A percentile compares a stretch with the other conserved stretches of the same genome.
These are phyloP conservation scores for Picocystis sp. DNA, from an alignment of 163 green algal species.

Conservation along the genomic window DNA sequence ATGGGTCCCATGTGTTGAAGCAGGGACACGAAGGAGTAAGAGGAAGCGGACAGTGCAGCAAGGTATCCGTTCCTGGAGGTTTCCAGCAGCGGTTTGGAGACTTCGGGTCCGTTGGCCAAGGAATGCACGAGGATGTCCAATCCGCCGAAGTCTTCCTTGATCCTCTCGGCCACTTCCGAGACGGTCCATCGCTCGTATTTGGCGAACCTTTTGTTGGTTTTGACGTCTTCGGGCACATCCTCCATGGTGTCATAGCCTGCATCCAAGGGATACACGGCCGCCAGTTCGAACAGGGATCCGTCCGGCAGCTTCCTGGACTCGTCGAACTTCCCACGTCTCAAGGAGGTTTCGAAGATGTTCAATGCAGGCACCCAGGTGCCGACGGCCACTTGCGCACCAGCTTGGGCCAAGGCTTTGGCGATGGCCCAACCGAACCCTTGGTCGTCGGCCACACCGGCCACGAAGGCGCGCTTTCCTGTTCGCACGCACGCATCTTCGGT, in stretches of 20 bases:
- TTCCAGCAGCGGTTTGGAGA: slow-evolving; percentile 90
- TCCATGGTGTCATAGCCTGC: slow-evolving; percentile 87
- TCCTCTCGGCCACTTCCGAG: slow-evolving; percentile 57
- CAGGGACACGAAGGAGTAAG: slow-evolving; percentile 92
- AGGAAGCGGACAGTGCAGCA: slow-evolving; percentile 79
- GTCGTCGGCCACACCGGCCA: slow-evolving; percentile 95
- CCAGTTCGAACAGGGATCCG: slow-evolving; percentile 84
- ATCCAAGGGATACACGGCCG: slow-evolving; percentile 88
- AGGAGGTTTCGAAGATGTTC: slow-evolving; percentile 91
- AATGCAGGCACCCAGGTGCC: slow-evolving; percentile 93
- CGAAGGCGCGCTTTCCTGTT: slow-evolving; percentile 95
- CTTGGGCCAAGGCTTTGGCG: slow-evolving; percentile 66
- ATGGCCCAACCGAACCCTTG: slow-evolving; percentile 99
- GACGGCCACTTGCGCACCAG: slow-evolving; percentile 82
- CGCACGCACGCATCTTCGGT: neutral
- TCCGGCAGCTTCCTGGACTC: slow-evolving; percentile 74
- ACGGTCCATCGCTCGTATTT: slow-evolving; percentile 69
- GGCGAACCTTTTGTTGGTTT: slow-evolving; percentile 89
- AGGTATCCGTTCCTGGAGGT: slow-evolving; percentile 91
- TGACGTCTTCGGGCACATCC: slow-evolving; percentile 50
- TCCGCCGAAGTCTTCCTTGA: slow-evolving; percentile 68
- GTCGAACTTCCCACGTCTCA: slow-evolving; percentile 90
- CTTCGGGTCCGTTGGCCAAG: slow-evolving; percentile 92
- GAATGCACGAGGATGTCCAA: slow-evolving; percentile 96
- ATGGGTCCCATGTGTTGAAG: slow-evolving; percentile 71